Evolutionary conservation across 805 yeast genomes (phyloP), one percentile per base, ranked within the genome.

Genomic region (Osmozyma mogii): DNA sequence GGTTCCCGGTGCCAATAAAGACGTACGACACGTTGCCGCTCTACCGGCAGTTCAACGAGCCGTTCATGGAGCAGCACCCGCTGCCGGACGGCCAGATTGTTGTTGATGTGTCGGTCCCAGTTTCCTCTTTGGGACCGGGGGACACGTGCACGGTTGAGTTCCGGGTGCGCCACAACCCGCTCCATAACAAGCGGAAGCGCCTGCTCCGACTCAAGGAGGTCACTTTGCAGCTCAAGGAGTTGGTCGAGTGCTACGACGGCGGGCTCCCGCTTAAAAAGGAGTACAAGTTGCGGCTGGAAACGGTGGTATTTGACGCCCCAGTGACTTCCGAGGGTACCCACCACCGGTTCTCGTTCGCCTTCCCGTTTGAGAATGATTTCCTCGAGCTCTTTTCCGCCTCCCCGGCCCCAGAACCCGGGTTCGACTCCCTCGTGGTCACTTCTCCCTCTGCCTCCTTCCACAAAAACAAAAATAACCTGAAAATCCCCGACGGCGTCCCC

Each of bases 11-110:
- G 0, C 66, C 70, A 4, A 67, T 78, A 15, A 75, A 73, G 35
- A 48, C 68, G 15, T 78, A 70, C 45, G 78, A 73, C 35, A 61
- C 72, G 4, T 53, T 77, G 15, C 83, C 84, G 1, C 54, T 73
- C 4, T 68, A 65, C 34, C 52, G 73, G 15, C 71, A 74, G 41
- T 75, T 65, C 42, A 69, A 67, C 38, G 78, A 75, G 38, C 68
- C 75, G 0, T 50, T 71, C 0, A 46, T 60, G 9, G 72, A 67
- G 34, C 47, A 56, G 2, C 54, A 55, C 3, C 56, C 52, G 10
- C 67, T 79, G 1, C 52, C 60, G 11, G 82, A 77, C 44, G 58
- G 61, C 8, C 70, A 65, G 35, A 60, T 70, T 8, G 43, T 66
- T 18, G 57, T 70, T 6, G 70, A 68, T 14, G 56, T 70, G 28